Evolutionary conservation across 257 asterid genomes (phyloP).

Genomic region (Fraxinus anomala): DNA sequence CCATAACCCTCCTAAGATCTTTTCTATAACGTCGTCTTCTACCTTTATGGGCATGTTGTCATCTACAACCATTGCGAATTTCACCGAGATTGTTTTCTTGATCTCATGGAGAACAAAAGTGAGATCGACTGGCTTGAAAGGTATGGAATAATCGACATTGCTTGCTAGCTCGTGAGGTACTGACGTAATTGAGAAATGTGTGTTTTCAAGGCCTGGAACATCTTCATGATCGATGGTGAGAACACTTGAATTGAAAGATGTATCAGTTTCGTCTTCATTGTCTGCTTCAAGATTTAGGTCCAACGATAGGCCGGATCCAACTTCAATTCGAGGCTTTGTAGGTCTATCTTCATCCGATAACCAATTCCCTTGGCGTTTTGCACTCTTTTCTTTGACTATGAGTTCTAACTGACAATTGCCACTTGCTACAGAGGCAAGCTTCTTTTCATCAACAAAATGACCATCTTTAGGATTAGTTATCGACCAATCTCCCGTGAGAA

Average conservation of each 20-base stretch:
- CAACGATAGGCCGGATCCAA: slow-evolving; percentile 45
- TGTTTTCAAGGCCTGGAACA: slow-evolving; percentile 44
- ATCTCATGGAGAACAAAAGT: slow-evolving; percentile 70
- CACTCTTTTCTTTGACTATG: slow-evolving; percentile 49
- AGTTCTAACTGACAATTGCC: slow-evolving; percentile 64
- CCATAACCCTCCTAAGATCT: slow-evolving; percentile 46
- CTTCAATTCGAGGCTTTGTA: slow-evolving; percentile 46
- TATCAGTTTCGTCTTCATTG: slow-evolving; percentile 55
- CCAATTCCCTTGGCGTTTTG: slow-evolving; percentile 62
- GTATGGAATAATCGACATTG: slow-evolving; percentile 68
- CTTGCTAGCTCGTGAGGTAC: slow-evolving; percentile 68
- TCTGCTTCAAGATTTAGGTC: slow-evolving; percentile 66
- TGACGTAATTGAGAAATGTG: slow-evolving; percentile 43
- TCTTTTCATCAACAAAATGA: slow-evolving; percentile 46
- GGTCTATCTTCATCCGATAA: slow-evolving; percentile 43
- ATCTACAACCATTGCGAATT: slow-evolving; percentile 45
- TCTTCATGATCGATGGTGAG: slow-evolving; percentile 74
- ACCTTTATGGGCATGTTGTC: slow-evolving; percentile 37
- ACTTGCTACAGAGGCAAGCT: slow-evolving; percentile 42
- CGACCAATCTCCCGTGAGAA: slow-evolving; percentile 87
- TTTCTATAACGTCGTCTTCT: slow-evolving; percentile 37
- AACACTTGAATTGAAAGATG: slow-evolving; percentile 74
- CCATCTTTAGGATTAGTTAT: slow-evolving; percentile 38
- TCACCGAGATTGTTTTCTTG: slow-evolving; percentile 63
- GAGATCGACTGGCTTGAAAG: slow-evolving; percentile 66